Evolutionary conservation across 495 filamentous ascomycete genomes (phyloP).

Genomic region (Talaromyces wortmannii): DNA sequence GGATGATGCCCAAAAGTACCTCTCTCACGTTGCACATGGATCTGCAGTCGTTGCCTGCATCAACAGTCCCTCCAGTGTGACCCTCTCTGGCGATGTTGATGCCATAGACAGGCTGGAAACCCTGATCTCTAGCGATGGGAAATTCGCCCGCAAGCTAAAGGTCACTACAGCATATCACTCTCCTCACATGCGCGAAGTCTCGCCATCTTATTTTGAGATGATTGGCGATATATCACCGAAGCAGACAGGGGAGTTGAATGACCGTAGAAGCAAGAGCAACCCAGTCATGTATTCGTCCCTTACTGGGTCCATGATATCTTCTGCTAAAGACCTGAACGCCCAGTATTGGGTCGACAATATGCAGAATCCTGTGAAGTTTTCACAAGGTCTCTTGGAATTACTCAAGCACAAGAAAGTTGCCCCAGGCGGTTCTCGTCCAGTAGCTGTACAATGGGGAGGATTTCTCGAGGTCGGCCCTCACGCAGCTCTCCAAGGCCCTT

Average conservation of each 20-base stretch:
- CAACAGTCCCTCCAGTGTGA: slow-evolving; percentile 44
- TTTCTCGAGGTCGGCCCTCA: slow-evolving; percentile 48
- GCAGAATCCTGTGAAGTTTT: too few species aligned
- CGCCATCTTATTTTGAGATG: slow-evolving; percentile 10
- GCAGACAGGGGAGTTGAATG: not conserved
- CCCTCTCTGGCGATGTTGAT: slow-evolving; percentile 42
- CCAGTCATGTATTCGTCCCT: too few species aligned
- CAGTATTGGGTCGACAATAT: too few species aligned
- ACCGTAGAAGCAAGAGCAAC: slow-evolving; percentile 1
- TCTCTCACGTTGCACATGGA: slow-evolving; percentile 1
- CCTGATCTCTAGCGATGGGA: slow-evolving; percentile 17
- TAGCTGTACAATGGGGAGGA: slow-evolving; percentile 10
- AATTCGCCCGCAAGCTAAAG: slow-evolving; percentile 10
- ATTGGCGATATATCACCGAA: slow-evolving; percentile 1
- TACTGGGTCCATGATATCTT: too few species aligned
- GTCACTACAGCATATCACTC: slow-evolving; percentile 22
- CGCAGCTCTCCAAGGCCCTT: slow-evolving; percentile 28
- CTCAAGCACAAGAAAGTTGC: slow-evolving; percentile 8
- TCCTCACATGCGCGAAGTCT: slow-evolving; percentile 15
- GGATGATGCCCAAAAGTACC: too few species aligned
- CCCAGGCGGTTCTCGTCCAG: slow-evolving; percentile 13
- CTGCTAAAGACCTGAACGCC: too few species aligned
- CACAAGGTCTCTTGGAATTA: too few species aligned
- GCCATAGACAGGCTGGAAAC: slow-evolving; percentile 25
- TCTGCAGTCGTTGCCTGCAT: slow-evolving; percentile 28